Evolutionary conservation across 306 rosid species (phyloP), one percentile per base, ranked within the genome.

Genomic region (Macrotyloma uniflorum): DNA sequence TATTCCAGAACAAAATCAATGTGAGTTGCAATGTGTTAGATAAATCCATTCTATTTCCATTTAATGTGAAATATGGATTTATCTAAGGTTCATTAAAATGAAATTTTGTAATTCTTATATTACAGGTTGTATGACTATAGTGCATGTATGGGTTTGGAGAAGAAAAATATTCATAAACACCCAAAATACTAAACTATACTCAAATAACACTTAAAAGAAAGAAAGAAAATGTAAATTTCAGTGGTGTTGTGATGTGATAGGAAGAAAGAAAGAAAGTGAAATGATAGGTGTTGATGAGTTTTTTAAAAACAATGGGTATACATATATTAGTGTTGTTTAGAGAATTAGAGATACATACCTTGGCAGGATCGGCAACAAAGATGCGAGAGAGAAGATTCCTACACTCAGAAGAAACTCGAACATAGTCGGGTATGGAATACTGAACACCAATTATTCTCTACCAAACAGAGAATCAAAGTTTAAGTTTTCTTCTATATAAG

Each of bases 371-470:
- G 59, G 99, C 91, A 55, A 90, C 98, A 69, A 96, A 96, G 63
- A 96, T 84, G 33, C 75, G 85, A 64, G 99, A 93, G 57, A 96
- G 98, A 59, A 93, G 88, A 16, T 74, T 89, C 76, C 86, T 90
- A 77, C 98, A 96, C 9, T 91, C 99, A 3, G 90, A 86, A 19
- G 99, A 96, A 32, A 96, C 82, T 1, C 97, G 96, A 6, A 96
- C 98, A 57, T 93, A 96, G 83, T 96, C 99, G 0, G 99, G 99
- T 70, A 96, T 93, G 83, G 97, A 81, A 86, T 93, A 96, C 62
- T 91, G 99, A 38, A 87, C 89, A 49, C 93, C 88, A 88, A 93
- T 79, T 75, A 96, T 96, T 82, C 93, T 96, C 99, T 96, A 89
- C 53, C 35, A 66, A 86, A 57, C 76, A 81, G 54, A 73, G 62